Evolutionary conservation across 2,329 filamentous ascomycete genomes (phyloP), one percentile per base, ranked within the genome.

Genomic region (Neofusicoccum parvum): DNA sequence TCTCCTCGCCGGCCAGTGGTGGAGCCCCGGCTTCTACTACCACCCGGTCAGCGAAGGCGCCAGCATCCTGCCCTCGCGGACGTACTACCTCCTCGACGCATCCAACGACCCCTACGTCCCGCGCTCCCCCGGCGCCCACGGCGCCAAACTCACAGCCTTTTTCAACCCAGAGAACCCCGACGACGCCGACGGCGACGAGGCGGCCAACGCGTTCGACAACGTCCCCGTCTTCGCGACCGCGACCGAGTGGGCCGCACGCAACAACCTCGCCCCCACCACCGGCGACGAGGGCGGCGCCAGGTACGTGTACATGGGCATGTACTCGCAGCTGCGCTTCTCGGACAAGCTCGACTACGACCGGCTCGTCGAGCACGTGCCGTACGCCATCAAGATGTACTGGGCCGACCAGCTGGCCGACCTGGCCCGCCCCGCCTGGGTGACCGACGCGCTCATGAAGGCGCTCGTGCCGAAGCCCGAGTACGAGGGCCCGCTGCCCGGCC

Each of bases 141-240:
- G 81, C 36, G 81, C 80, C 4, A 83, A 82, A 67, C 70, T 83
- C 9, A 80, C 78, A 0, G 75, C 80, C 0, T 80, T 83, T 73
- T 81, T 80, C 76, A 81, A 81, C 68, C 58, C 65, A 17, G 67
- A 71, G 7, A 72, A 74, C 3, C 70, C 72, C 0, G 70, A 73
- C n/a, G 75, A 77, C 10, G 62, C 67, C 4, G 68, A 68, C 12
- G 64, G 62, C 20, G 68, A 74, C 6, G 67, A 65, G 1, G 72
- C 69, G 7, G 65, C 68, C 2, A 69, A 65, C 36, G 73, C 76
- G 3, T 79, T 78, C 66, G 65, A 71, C n/a, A 68, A 79, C 32
- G 75, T 78, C 0, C 80, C 81, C 0, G 71, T 83, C 54, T 83
- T 83, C 70, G 69, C 82, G 64, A 70, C 65, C 56, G 64, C 3